phyloP scores from a whole-genome alignment of 768 basidiomycete species.

The Boletales sp. region DNA sequence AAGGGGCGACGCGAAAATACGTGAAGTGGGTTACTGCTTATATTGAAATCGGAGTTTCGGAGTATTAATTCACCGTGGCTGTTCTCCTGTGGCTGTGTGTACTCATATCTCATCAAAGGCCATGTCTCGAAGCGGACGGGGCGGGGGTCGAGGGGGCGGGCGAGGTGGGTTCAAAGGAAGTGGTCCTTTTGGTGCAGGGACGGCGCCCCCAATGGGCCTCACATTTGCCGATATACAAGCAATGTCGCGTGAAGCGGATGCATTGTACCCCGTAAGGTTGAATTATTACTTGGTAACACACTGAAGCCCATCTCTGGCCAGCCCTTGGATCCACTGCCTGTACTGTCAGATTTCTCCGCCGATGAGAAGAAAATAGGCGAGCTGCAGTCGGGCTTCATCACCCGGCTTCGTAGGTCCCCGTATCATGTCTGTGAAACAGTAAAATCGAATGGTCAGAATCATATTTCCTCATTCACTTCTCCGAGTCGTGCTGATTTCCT shows the following conservation, averaged over 20 bases:
- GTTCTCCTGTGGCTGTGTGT: slow-evolving; percentile 9
- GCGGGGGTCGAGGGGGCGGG: slow-evolving; percentile 50
- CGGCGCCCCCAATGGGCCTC: slow-evolving; percentile 71
- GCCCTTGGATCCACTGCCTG: slow-evolving; percentile 63
- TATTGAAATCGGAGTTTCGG: slow-evolving; percentile 24
- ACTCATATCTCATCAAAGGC: neutral
- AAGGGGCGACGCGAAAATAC: slow-evolving; percentile 25
- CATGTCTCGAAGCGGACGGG: slow-evolving; percentile 54
- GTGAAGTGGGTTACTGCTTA: slow-evolving; percentile 5
- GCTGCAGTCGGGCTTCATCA: slow-evolving; percentile 62
- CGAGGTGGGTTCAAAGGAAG: slow-evolving; percentile 59
- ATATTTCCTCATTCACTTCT: neutral
- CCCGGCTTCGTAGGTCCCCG: slow-evolving; percentile 62
- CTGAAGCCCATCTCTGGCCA: slow-evolving; percentile 31
- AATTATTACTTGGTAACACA: slow-evolving; percentile 14
- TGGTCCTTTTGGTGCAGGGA: slow-evolving; percentile 32
- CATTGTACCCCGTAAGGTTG: slow-evolving; percentile 74
- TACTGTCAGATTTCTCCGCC: slow-evolving; percentile 59
- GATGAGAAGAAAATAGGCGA: slow-evolving; percentile 65
- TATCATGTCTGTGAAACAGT: slow-evolving; percentile 73
- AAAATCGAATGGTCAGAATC: slow-evolving; percentile 53
- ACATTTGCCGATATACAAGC: slow-evolving; percentile 77
- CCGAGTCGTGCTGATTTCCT: neutral
- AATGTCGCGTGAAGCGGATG: slow-evolving; percentile 70
- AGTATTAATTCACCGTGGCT: slow-evolving; percentile 12